Percentiles rank a stretch among this genome's conserved stretches.
Evolutionary conservation across 768 basidiomycete genomes (phyloP).

Genomic region (Lactarius vividus): DNA sequence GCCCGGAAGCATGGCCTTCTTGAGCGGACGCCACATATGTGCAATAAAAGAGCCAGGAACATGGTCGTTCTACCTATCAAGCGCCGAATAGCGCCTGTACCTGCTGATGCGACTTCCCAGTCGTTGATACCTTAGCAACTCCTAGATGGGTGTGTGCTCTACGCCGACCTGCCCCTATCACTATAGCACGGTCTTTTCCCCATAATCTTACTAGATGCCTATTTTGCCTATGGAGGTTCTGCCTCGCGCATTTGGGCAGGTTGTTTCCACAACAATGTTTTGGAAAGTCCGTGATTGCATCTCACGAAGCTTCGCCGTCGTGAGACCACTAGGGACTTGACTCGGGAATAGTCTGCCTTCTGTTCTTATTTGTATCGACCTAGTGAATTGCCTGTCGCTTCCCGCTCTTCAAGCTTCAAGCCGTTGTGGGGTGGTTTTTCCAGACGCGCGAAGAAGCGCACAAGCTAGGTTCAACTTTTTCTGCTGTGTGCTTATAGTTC

Average conservation of each 20-base stretch:
- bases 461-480: neutral
- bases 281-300: conserved; percentile 14
- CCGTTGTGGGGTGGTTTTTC: neutral
- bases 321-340: neutral
- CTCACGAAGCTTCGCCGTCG: neutral
- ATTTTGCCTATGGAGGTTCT: neutral
- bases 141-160: neutral
- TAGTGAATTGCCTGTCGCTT: neutral
- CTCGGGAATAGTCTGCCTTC: neutral
- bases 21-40: neutral
- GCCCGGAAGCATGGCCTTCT: neutral
- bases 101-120: neutral
- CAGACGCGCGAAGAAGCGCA: neutral
- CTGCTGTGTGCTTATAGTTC: neutral
- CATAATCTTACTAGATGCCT: neutral
- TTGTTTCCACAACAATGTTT: neutral
- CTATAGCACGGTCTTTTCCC: neutral
- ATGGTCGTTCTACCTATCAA: neutral
- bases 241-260: neutral
- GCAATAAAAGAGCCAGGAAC: neutral
- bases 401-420: neutral
- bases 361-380: neutral
- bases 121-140: conserved; percentile 2
- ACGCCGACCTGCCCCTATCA: neutral
- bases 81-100: neutral